Evolutionary conservation across 1,139 yeast species (phyloP), one percentile per base, ranked within the genome.

Genomic region (Lodderomyces theae): DNA sequence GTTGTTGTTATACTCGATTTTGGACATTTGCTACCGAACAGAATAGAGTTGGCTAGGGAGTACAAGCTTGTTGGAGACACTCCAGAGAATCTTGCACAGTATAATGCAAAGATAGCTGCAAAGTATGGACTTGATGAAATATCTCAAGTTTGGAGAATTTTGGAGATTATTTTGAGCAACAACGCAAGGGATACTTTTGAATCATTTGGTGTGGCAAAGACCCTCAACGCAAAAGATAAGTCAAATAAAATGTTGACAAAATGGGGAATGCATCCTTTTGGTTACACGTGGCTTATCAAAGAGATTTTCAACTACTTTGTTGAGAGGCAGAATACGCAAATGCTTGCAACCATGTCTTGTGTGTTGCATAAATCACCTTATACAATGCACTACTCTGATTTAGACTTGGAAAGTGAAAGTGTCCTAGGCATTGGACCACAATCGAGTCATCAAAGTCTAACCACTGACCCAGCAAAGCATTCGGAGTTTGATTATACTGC

Each of bases 291-390:
- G 85, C 64, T 88, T n/a, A 69, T 88, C 0, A 71, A 72, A 29
- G 79, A 80, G 48, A 66, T 89, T 37, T 70, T 90, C 55, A 58
- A 63, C 1, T 82, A 83, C 51, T 89, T 83, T 54, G 94, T 84
- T 52, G 61, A 54, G 32, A 59, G 69, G 38, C 80, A 82, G 3
- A 85, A 90, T 53, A 65, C 87, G 17, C 97, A 90, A 58, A 88
- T 90, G 96, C 67, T 92, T 16, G 96, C 96, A 1, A 84, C 86
- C 86, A 63, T 89, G 56, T 79, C 94, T 2, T 87, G 96, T 61
- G 74, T 88, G 3, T 11, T 28, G 15, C 31, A 28, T 15, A 28
- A 5, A 15, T 6, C 31, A 6, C 31, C 31, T 3, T 28, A 28
- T 11, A 28, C 18, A 28, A 28, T 9, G 18, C 17, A 28, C 15